These are phyloP conservation scores for Cyphellophora attinorum DNA, from an alignment of 2,329 filamentous ascomycete genomes.

Conservation along the genomic window DNA sequence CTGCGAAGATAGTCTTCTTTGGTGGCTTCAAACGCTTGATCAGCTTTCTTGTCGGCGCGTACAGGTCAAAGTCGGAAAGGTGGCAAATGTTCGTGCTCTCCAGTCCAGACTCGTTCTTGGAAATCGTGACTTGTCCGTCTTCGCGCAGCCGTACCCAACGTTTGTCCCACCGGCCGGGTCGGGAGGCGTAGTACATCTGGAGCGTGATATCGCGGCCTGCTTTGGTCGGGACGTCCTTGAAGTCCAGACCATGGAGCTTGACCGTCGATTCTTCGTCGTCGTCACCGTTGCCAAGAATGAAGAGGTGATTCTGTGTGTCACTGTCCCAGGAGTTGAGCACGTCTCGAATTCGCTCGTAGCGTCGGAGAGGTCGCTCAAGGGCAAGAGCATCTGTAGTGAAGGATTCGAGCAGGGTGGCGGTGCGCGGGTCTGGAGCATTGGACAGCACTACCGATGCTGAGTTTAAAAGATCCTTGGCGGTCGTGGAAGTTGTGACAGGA, in stretches of 20 bases:
- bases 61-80: slow-evolving; percentile 86
- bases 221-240: slow-evolving; percentile 52
- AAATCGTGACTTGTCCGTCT: slow-evolving; percentile 61
- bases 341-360: slow-evolving; percentile 77
- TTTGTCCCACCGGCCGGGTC: slow-evolving; percentile 66
- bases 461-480: slow-evolving; percentile 60
- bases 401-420: slow-evolving; percentile 65
- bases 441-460: slow-evolving; percentile 55
- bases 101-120: slow-evolving; percentile 60
- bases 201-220: slow-evolving; percentile 59
- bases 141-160: slow-evolving; percentile 63
- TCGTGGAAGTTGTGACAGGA: slow-evolving; percentile 66
- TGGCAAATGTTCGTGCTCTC: slow-evolving; percentile 61
- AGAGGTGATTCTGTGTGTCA: slow-evolving; percentile 65
- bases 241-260: slow-evolving; percentile 48
- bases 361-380: slow-evolving; percentile 70
- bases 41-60: slow-evolving; percentile 62
- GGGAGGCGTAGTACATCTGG: slow-evolving; percentile 54
- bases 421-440: slow-evolving; percentile 53
- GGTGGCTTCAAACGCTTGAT: slow-evolving; percentile 69
- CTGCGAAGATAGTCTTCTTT: slow-evolving; percentile 73
- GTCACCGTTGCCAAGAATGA: slow-evolving; percentile 49
- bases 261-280: slow-evolving; percentile 35
- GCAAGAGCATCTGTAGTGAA: slow-evolving; percentile 58
- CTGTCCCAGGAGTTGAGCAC: slow-evolving; percentile 88